Percentiles rank a stretch among this genome's conserved stretches.
Evolutionary conservation across 2,329 filamentous ascomycete genomes (phyloP).

Genomic region (Metarhizium album): DNA sequence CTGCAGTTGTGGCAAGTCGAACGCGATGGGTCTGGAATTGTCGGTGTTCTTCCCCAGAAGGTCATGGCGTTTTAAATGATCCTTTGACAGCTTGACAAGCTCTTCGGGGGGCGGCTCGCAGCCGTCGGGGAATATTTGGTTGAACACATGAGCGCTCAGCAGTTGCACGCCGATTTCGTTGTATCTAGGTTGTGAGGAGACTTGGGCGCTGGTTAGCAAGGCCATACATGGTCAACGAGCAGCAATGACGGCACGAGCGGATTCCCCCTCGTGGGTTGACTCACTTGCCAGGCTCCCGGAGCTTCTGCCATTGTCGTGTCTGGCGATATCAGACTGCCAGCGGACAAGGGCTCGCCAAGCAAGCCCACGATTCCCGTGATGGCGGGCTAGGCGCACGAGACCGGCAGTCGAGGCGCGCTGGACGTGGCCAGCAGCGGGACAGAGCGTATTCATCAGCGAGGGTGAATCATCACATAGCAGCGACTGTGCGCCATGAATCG

Average conservation of each 20-base stretch:
- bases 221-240: not conserved
- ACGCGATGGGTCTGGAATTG: conserved; percentile 62
- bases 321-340: conserved; percentile 32
- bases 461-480: conserved; percentile 16
- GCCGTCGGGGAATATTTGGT: conserved; percentile 65
- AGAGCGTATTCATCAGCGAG: conserved; percentile 19
- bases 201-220: conserved; percentile 14
- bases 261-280: too few relatives aligned
- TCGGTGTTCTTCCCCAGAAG: conserved; percentile 86
- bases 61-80: conserved; percentile 78
- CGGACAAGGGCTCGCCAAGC: conserved; percentile 27
- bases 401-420: conserved; percentile 31
- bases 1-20: conserved; percentile 72
- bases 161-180: conserved; percentile 96
- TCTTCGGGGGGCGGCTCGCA: conserved; percentile 50
- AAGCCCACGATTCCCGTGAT: conserved; percentile 30
- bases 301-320: conserved; percentile 10
- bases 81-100: conserved; percentile 67
- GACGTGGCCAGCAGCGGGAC: conserved; percentile 23
- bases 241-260: conserved; percentile 12
- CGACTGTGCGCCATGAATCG: conserved; percentile 8
- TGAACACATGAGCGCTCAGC: conserved; percentile 70
- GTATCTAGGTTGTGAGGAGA: conserved; percentile 54
- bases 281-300: conserved; percentile 30
- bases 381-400: conserved; percentile 41